Evolutionary conservation across 163 green algal genomes (phyloP).

Genomic region (Scenedesmus sp.): DNA sequence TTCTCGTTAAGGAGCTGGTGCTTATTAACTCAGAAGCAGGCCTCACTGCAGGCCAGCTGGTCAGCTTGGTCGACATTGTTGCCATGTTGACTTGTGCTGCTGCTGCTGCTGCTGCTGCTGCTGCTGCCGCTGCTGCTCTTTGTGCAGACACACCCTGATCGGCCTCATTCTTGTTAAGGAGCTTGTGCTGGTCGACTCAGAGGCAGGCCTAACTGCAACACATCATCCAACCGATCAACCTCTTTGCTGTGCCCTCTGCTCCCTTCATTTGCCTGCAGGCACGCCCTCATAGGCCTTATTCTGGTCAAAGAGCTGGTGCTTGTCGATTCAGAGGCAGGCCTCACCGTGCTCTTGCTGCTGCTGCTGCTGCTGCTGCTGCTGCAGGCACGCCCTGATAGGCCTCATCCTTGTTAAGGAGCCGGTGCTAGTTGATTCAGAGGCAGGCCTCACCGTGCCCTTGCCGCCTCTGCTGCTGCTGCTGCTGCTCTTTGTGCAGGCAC

Average conservation of each 20-base stretch:
- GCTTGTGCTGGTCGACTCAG: no score
- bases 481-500: not conserved
- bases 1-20: slow-evolving; percentile 66
- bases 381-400: not conserved
- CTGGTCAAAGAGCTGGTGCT: slow-evolving; percentile 17
- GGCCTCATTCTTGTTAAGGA: no score
- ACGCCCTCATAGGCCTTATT: slow-evolving; percentile 61
- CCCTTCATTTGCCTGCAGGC: slow-evolving; percentile 27
- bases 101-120: slow-evolving; percentile 3
- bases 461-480: not conserved
- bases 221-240: not conserved
- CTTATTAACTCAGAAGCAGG: slow-evolving; percentile 62
- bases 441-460: not conserved
- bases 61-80: slow-evolving; percentile 17
- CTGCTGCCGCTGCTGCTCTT: slow-evolving; percentile 9
- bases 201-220: no score
- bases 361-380: not conserved
- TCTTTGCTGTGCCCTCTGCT: no score
- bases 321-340: no score
- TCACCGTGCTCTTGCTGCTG: not conserved
- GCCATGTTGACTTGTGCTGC: not conserved
- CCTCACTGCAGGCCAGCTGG: slow-evolving; percentile 52
- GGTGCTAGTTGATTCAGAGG: not conserved
- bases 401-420: not conserved
- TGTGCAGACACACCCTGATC: not conserved